Percentiles rank a stretch among this genome's conserved stretches.
phyloP scores from a whole-genome alignment of 108 stramenopile species.

The Nannochloropsis oceanica region DNA sequence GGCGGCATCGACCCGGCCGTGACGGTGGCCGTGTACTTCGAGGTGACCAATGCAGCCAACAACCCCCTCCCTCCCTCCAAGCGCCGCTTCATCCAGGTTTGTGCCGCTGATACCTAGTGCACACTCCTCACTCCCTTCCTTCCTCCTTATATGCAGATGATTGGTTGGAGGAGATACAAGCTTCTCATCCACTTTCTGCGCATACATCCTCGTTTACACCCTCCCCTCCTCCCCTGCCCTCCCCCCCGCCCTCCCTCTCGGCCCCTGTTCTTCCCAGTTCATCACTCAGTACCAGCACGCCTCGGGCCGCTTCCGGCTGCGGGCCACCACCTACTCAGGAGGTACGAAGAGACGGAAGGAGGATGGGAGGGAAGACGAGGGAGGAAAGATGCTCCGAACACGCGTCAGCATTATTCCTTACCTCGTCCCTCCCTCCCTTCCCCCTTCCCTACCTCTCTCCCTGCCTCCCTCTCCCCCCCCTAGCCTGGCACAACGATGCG shows the following conservation, averaged over 20 bases:
- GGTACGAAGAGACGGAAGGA: slow-evolving; percentile 20
- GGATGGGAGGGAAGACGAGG: background rate
- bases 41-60: slow-evolving; percentile 47
- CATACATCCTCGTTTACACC: too few relatives aligned
- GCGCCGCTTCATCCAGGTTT: slow-evolving; percentile 25
- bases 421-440: background rate
- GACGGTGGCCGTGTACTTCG: slow-evolving; percentile 97
- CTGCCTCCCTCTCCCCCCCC: background rate
- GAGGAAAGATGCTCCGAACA: background rate
- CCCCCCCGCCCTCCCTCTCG: background rate
- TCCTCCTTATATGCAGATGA: too few relatives aligned
- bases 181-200: too few relatives aligned
- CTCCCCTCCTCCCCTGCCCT: too few relatives aligned
- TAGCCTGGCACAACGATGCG: slow-evolving; percentile 36
- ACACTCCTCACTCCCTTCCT: background rate
- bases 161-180: too few relatives aligned
- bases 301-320: slow-evolving; percentile 65
- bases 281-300: slow-evolving; percentile 94
- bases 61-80: slow-evolving; percentile 36
- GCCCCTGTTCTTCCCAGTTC: slow-evolving; percentile 52
- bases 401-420: background rate
- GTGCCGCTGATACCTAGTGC: background rate
- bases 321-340: slow-evolving; percentile 88
- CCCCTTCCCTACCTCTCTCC: background rate
- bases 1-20: slow-evolving; percentile 81